Evolutionary conservation across 768 basidiomycete species (phyloP).

Genomic region (Suillus bovinus): DNA sequence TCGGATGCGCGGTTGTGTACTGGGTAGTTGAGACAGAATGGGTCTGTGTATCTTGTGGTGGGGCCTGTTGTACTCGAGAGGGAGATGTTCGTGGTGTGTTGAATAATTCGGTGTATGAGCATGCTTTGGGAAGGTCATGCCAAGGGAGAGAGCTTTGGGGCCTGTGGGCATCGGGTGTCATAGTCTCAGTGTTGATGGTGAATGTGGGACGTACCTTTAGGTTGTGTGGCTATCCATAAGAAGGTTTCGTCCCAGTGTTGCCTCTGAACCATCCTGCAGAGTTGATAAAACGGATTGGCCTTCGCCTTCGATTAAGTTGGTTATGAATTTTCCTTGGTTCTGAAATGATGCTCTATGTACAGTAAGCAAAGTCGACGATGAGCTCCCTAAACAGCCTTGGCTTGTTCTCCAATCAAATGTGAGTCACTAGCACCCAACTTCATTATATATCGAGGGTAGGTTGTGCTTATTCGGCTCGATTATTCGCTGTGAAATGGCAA

Average conservation of each 20-base stretch:
- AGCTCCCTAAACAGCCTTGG: too few relatives aligned
- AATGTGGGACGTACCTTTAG: constrained; percentile 67
- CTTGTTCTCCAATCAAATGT: too few relatives aligned
- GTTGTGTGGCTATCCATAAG: constrained; percentile 91
- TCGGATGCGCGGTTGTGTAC: constrained; percentile 86
- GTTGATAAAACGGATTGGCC: constrained; percentile 56
- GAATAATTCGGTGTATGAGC: constrained; percentile 93
- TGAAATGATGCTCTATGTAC: constrained; percentile 99
- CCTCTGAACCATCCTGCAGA: constrained; percentile 85
- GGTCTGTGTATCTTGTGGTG: constrained; percentile 75
- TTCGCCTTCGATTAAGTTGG: constrained; percentile 32
- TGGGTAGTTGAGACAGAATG: constrained; percentile 84
- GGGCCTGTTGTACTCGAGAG: constrained; percentile 88
- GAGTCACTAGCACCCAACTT: too few relatives aligned
- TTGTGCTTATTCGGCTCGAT: too few relatives aligned
- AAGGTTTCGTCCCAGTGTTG: constrained; percentile 89
- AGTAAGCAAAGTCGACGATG: too few relatives aligned
- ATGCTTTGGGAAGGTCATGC: constrained; percentile 91
- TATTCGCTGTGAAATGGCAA: too few relatives aligned
- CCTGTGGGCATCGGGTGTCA: constrained; percentile 47
- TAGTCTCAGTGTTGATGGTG: not conserved
- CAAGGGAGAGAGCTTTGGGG: constrained; percentile 90
- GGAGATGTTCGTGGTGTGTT: constrained; percentile 89
- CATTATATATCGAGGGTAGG: too few relatives aligned
- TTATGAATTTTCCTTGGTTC: constrained; percentile 51